Conservation (phyloP, 495 filamentous ascomycete species). For the Hyaloscypha bicolor region DNA sequence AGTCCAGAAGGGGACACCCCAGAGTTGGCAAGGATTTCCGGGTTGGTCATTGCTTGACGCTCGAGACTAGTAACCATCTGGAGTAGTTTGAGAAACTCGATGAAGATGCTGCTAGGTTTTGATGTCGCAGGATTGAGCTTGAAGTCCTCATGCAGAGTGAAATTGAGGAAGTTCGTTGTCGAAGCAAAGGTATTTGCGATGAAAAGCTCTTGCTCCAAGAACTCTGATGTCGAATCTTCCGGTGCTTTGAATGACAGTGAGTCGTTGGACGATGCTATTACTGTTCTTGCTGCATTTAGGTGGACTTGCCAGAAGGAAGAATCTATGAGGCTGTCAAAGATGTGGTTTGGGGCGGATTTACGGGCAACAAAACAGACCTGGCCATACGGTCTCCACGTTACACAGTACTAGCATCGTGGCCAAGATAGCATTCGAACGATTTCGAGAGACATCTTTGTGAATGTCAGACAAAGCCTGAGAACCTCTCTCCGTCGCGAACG, state of each 20-base stretch:
- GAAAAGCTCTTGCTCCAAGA: constrained; percentile 2
- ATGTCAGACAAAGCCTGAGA: no score
- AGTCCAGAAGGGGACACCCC: not conserved
- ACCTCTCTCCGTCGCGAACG: no score
- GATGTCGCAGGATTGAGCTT: not conserved
- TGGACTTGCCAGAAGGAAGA: not conserved
- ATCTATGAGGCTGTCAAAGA: no score
- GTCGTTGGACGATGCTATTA: not conserved
- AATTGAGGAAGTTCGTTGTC: constrained; percentile 7
- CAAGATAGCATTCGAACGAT: no score
- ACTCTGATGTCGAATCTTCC: not conserved
- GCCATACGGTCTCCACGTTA: no score
- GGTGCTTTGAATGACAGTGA: not conserved
- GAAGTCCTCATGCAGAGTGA: not conserved
- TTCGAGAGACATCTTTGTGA: no score
- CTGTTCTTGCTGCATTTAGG: not conserved
- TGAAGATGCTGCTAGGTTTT: constrained; percentile 4
- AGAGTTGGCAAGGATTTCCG: not conserved
- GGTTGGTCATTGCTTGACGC: not conserved
- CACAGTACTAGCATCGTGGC: no score
- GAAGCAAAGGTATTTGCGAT: not conserved
- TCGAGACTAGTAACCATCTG: constrained; percentile 2
- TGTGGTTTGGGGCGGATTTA: no score
- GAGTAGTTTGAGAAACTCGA: not conserved
- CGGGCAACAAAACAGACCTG: no score